Evolutionary conservation across 305 asterid species (phyloP).

Genomic region (Petunia hybrid): DNA sequence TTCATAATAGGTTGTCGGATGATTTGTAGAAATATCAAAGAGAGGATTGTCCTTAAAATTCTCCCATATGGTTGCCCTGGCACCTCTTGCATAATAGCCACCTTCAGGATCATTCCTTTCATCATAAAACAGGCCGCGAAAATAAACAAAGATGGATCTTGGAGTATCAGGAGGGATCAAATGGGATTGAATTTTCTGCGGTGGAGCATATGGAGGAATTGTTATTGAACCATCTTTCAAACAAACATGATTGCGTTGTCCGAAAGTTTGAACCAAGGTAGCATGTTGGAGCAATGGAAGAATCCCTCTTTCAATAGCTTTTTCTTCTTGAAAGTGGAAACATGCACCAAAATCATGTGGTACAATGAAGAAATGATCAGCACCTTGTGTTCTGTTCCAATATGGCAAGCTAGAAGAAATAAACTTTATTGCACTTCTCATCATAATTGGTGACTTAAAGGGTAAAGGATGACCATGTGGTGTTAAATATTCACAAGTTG

Average conservation of each 20-base stretch:
- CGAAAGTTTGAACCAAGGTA: too few species aligned
- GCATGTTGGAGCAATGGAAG: too few species aligned
- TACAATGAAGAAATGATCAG: conserved; percentile 70
- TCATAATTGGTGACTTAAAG: conserved; percentile 72
- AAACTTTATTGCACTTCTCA: conserved; percentile 74
- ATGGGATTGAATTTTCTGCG: too few species aligned
- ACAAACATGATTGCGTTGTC: too few species aligned
- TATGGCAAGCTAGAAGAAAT: conserved; percentile 68
- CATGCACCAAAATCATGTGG: conserved; percentile 91
- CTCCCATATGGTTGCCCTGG: conserved; percentile 74
- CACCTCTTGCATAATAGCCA: conserved; percentile 63
- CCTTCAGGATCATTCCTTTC: conserved; percentile 48
- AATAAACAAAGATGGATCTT: neutral
- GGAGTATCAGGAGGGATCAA: too few species aligned
- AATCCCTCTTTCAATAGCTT: conserved; percentile 75
- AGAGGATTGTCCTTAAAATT: too few species aligned
- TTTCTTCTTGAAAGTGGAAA: conserved; percentile 78
- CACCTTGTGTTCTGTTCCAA: conserved; percentile 83
- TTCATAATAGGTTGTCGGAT: conserved; percentile 55
- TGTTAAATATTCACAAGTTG: conserved; percentile 69
- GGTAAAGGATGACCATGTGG: conserved; percentile 78
- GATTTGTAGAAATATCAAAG: too few species aligned
- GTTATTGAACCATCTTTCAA: too few species aligned
- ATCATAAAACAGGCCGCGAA: conserved; percentile 70
- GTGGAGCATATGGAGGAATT: too few species aligned